Evolutionary conservation across 2,329 filamentous ascomycete genomes (phyloP).

Genomic region (Trichoderma koningii): DNA sequence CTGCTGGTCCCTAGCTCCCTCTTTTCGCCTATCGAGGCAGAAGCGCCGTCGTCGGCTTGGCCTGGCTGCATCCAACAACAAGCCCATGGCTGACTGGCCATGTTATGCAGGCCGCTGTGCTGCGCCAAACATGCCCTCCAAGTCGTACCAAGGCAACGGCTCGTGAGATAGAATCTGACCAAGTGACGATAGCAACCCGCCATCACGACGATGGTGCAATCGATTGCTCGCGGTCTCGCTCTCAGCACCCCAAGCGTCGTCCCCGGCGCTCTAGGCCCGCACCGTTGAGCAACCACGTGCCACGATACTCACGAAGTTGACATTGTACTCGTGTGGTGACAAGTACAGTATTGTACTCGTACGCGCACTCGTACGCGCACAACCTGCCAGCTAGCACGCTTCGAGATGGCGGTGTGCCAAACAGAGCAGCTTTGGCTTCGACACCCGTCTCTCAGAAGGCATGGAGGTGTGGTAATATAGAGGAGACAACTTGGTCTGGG

Average conservation of each 20-base stretch:
- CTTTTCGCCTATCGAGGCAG: background rate
- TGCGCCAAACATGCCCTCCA: background rate
- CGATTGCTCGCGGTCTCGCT: slow-evolving; percentile 26
- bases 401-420: slow-evolving; percentile 4
- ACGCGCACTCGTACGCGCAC: too few relatives aligned
- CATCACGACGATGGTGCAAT: background rate
- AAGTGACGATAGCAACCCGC: background rate
- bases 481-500: background rate
- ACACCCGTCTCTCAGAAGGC: background rate
- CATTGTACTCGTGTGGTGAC: background rate
- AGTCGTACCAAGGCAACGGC: background rate
- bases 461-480: slow-evolving; percentile 8
- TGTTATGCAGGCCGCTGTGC: background rate
- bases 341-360: background rate
- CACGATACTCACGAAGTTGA: slow-evolving; percentile 5
- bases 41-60: slow-evolving; percentile 16
- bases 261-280: slow-evolving; percentile 35
- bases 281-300: slow-evolving; percentile 38
- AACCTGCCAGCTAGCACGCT: background rate
- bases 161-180: background rate
- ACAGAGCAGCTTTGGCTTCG: background rate
- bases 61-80: slow-evolving; percentile 2
- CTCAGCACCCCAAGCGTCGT: slow-evolving; percentile 27
- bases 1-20: background rate
- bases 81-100: background rate